Base-by-base conservation (phyloP, 495 filamentous ascomycete species). In the Viridothelium virens region DNA sequence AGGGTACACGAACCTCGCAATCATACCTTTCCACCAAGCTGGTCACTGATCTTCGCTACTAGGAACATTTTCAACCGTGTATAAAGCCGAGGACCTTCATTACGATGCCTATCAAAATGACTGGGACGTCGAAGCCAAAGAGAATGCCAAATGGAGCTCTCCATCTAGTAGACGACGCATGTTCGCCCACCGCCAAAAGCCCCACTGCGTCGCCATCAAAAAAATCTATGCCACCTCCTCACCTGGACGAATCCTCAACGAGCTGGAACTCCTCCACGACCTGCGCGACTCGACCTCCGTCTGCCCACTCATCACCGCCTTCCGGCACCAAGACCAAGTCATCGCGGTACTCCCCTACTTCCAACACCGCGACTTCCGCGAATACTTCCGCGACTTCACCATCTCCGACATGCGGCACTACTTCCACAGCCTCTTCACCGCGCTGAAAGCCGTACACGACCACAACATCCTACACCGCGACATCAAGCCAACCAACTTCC, bases 401-500 rank as follows among this genome's bases (percentile, higher is more conserved):
- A 83, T 93, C 31, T 78, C 82, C 34, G 92, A 97, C 68, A 94
- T 96, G 77, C 83, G 86, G 63, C 81, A 91, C 73, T 99, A 97
- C 75, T 90, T 99, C 70, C 84, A 85, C 18, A 95, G 89, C 4
- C 82, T 99, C 9, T 92, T 99, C 74, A 86, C 85, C 4, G 94
- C 95, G 0, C 81, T 99, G 5, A 79, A 83, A 16, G 87, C 89
- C 31, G 91, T 97, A 10, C 94, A 99, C 75, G 80, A 81, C 44
- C 85, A 88, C 71, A 79, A 83, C 25, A 97, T 99, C 65, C 81
- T 99, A 18, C 94, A 99, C 74, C 88, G 94, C 64, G 94, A 99
- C 75, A 97, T 99, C 75, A 99, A 99, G 75, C 94, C 94, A n/a
- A 99, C 94, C 12, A 99, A 99, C 74, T 99, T 99, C 73, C 84